Percentiles rank a stretch among this genome's conserved stretches.
Evolutionary conservation across 2,329 filamentous ascomycete genomes (phyloP).

Genomic region (Microdochium trichocladiopsis): DNA sequence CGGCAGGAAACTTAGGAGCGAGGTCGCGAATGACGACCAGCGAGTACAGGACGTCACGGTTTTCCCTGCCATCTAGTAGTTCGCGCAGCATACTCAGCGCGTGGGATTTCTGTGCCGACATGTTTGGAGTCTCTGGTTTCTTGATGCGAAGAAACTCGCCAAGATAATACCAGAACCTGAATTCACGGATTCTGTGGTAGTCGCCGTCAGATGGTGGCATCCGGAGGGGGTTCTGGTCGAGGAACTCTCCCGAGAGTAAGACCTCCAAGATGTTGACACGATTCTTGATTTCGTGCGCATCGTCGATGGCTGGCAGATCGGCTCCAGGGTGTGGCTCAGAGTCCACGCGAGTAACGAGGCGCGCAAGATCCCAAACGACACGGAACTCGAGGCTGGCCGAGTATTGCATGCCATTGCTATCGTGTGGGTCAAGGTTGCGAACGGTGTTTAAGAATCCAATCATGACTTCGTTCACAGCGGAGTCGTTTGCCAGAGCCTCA

Average conservation of each 20-base stretch:
- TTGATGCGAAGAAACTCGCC: constrained; percentile 61
- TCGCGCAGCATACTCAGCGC: constrained; percentile 59
- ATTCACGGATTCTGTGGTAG: constrained; percentile 51
- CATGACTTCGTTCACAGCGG: constrained; percentile 58
- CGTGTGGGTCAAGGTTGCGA: constrained; percentile 38
- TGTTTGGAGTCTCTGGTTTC: constrained; percentile 45
- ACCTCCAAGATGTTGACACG: constrained; percentile 71
- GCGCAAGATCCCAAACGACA: constrained; percentile 53
- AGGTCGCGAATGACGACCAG: constrained; percentile 74
- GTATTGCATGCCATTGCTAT: constrained; percentile 43
- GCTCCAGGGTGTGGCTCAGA: constrained; percentile 24
- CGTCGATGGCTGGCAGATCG: constrained; percentile 43
- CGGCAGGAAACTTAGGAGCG: constrained; percentile 56
- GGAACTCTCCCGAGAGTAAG: constrained; percentile 64
- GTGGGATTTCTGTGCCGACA: constrained; percentile 54
- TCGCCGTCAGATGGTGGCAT: constrained; percentile 41
- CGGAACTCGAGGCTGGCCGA: constrained; percentile 49
- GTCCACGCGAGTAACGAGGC: constrained; percentile 31
- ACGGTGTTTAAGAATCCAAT: constrained; percentile 55
- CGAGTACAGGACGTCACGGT: constrained; percentile 85
- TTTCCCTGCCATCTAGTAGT: constrained; percentile 73
- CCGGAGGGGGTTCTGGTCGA: constrained; percentile 50
- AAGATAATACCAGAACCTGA: constrained; percentile 78
- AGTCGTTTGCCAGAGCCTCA: constrained; percentile 42
- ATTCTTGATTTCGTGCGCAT: constrained; percentile 56